Base-by-base conservation (phyloP, 1,139 yeast genomes). In the Geotrichum bryndzae region DNA sequence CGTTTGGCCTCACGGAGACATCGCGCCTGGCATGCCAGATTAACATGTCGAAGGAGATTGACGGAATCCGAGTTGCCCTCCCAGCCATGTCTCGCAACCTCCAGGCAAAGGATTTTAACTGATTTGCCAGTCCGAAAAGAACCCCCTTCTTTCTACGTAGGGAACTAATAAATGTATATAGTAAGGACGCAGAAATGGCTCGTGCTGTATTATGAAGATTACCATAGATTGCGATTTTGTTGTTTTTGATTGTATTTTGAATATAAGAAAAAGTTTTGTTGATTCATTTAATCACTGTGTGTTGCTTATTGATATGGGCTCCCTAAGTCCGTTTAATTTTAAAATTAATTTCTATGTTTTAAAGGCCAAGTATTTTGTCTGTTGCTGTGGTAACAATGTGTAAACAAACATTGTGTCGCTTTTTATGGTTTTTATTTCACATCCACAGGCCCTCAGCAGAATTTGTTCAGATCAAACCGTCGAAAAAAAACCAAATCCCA, bases 81-180 rank as follows among this genome's bases (percentile, higher is more conserved):
- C 99, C 99, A 27, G 95, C 97, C 13, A 90, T 94, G 97, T 92
- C 99, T 23, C 81, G 99, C 70, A 94, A 94, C 76, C 82, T 94
- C 68, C 96, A 89, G 71, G 79, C 83, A 27, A 84, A 83, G 65
- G 97, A 92, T 73, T 90, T 91, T 72, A 77, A 79, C 56, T 72
- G 77, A 78, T n/a, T n/a, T 7, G 15, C n/a, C 33, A 18, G 25
- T 7, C 22, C 15, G 7, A 38, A 25, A 13, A 2, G 15, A 35
- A 13, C 15, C 22, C 48, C 23, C 8, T 15, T n/a, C 48, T 41
- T 2, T 3, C 22, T 23, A 8, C 22, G n/a, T 15, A 41, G 22
- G 8, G 18, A 41, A 41, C 8, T 23, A 1, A 25, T 45, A n/a
- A 11, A 54, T 54, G 57, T 54, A 45, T 29, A 54, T 54, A 54